Evolutionary conservation across 192 early-diverging fungal genomes (phyloP).

Genomic region (Umbelopsis sp.): DNA sequence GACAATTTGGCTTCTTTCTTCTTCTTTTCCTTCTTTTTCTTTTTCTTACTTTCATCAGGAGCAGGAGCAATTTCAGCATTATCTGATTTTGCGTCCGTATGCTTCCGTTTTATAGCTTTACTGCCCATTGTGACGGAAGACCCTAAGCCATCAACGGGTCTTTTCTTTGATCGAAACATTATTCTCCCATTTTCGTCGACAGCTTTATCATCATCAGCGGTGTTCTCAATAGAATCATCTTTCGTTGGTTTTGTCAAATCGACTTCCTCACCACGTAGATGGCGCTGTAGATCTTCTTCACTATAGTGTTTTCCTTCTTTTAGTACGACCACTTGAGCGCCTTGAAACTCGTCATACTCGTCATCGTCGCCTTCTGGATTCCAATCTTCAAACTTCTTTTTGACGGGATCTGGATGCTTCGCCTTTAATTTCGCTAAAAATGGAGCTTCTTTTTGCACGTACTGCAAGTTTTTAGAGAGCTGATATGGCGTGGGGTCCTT

Average conservation of each 20-base stretch:
- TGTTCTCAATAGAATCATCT: conserved; percentile 1
- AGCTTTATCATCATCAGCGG: conserved; percentile 6
- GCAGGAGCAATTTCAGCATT: background rate
- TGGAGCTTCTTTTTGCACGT: conserved; percentile 40
- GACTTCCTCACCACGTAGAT: conserved; percentile 3
- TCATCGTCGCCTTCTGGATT: conserved; percentile 36
- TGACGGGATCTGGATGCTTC: conserved; percentile 7
- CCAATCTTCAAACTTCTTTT: conserved; percentile 32
- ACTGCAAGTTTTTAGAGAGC: conserved; percentile 28
- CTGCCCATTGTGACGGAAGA: background rate
- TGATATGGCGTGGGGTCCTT: conserved; percentile 37
- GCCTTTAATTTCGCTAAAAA: conserved; percentile 32
- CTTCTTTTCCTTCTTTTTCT: conserved; percentile 28
- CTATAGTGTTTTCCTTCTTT: conserved; percentile 19
- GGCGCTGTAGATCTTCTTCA: background rate
- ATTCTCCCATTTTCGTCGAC: conserved; percentile 34
- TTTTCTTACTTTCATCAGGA: conserved; percentile 2
- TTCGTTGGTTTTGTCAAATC: conserved; percentile 7
- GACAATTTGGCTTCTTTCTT: conserved; percentile 26
- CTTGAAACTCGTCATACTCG: conserved; percentile 37
- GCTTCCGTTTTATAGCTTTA: conserved; percentile 9
- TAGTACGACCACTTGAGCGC: conserved; percentile 38
- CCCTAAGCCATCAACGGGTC: background rate
- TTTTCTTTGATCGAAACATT: conserved; percentile 26
- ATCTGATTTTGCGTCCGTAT: conserved; percentile 13